Evolutionary conservation across 106 monocot genomes (phyloP), one percentile per base, ranked within the genome.

Genomic region (Hemerocallis citrina): DNA sequence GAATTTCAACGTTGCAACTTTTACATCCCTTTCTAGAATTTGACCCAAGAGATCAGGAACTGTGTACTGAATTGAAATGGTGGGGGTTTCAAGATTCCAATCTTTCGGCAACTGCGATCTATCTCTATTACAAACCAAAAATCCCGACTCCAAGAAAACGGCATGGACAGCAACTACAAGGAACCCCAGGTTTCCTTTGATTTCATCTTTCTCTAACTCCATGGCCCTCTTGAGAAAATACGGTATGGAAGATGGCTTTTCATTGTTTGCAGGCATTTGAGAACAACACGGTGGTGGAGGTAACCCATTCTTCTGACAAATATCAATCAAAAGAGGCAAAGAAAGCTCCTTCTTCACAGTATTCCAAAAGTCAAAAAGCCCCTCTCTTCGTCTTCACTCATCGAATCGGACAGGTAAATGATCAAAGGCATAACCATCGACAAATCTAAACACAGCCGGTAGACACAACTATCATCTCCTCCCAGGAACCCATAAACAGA

Each of bases 101-200:
- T 67, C 69, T 22, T 69, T 60, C 0, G 85, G 84, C 59, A 93
- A 50, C 5, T 71, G 64, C 27, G 35, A 46, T 20, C 69, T 68
- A 42, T 51, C 27, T 7, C 29, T 48, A 5, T n/a, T 16, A 17
- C 46, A 20, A 4, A 34, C 73, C 13, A 75, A 46, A 48, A 96
- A 96, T 0, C 90, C 90, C 0, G 72, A 74, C 58, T 91, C 96
- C 28, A 96, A 46, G 42, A 96, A 78, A 20, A 76, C 87, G 4
- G 87, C 90, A 41, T 96, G 90, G 38, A 84, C 61, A 7, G 77
- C 69, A 27, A 72, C 79, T 24, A 88, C 69, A 29, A 85, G 58
- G 29, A 72, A 58, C 24, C 67, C 69, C 1, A 81, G 40, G 32
- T 66, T 72, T 6, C 72, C 68, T 14, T 50, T 74, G 35, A 59